Base-by-base conservation (phyloP, 2,329 filamentous ascomycete genomes). In the Trichophyton rubrum region DNA sequence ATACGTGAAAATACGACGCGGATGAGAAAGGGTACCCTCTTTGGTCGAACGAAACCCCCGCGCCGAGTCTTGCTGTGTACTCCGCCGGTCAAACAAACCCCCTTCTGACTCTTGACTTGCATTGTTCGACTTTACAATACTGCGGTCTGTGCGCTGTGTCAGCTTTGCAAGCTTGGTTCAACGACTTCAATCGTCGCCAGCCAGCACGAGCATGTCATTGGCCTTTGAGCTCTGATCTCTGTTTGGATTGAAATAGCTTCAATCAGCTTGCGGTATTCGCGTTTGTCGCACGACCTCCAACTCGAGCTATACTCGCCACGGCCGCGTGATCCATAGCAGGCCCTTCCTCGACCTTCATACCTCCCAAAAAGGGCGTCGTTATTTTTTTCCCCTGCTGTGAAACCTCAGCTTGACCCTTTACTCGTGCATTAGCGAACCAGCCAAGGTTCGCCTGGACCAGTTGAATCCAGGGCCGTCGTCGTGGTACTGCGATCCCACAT, bases 271-370 rank as follows among this genome's bases (percentile, higher is more conserved):
- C 27, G 7, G 27, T 6, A 30, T 30, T 30, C 27, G 27, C 6
- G 27, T 30, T 11, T 22, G 61, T 62, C 57, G 61, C 59, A 62
- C 61, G 38, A 59, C 59, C 59, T 49, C 41, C 47, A 57, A 57
- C 59, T 59, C 51, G 53, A 59, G 58, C 58, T 40, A 51, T 49
- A 45, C 40, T 24, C 22, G 27, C 45, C 58, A 20, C 58, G 38
- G 27, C 47, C 49, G 58, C 61, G 56, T 58, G 56, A 59, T 59
- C 49, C 24, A 51, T 51, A 20, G 47, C 47, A 24, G 43, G 8
- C 20, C 51, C 20, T 43, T 30, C 57, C 56, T 33, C 9, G 22
- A 40, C 38, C 45, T 30, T 30, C 59, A 38, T 38, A 8, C 41
- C n/a, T 20, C 41, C 41, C 41, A 30, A 30, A 45, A 22, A n/a